Percentiles rank a stretch among this genome's conserved stretches.
These are phyloP conservation scores for Coemansia sp. DNA, from an alignment of 192 early-diverging fungal species.

Conservation along the genomic window DNA sequence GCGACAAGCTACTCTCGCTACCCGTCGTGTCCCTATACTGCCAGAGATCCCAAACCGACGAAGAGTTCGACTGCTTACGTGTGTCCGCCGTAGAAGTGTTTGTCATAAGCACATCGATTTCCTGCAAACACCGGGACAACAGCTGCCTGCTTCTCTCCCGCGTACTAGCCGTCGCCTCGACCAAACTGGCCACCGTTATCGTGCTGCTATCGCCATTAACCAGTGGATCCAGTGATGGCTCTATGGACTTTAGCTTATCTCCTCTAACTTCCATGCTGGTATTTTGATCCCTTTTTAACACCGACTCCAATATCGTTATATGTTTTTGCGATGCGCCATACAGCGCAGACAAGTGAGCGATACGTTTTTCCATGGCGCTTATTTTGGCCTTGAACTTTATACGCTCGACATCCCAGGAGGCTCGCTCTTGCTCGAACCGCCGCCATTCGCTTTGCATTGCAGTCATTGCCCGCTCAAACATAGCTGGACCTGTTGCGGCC, in stretches of 20 bases:
- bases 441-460: constrained; percentile 44
- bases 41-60: neutral
- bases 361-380: constrained; percentile 42
- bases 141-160: constrained; percentile 27
- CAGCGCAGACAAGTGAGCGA: constrained; percentile 23
- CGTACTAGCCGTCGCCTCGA: constrained; percentile 12
- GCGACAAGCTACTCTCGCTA: neutral
- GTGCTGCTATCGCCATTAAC: neutral
- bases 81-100: neutral
- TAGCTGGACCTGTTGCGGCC: neutral
- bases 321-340: constrained; percentile 32
- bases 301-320: constrained; percentile 26
- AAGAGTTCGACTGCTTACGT: constrained; percentile 3
- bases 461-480: constrained; percentile 40
- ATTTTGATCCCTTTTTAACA: constrained; percentile 3
- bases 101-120: constrained; percentile 35
- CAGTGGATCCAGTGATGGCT: neutral
- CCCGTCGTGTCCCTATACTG: neutral
- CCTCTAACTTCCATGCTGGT: neutral
- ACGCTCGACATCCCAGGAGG: constrained; percentile 48
- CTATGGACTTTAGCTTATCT: neutral
- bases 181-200: constrained; percentile 15
- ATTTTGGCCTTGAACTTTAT: constrained; percentile 43
- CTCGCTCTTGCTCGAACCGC: constrained; percentile 43
- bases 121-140: constrained; percentile 28